Evolutionary conservation across 2,329 filamentous ascomycete genomes (phyloP), one percentile per base, ranked within the genome.

Genomic region (Fusarium transvaalense): DNA sequence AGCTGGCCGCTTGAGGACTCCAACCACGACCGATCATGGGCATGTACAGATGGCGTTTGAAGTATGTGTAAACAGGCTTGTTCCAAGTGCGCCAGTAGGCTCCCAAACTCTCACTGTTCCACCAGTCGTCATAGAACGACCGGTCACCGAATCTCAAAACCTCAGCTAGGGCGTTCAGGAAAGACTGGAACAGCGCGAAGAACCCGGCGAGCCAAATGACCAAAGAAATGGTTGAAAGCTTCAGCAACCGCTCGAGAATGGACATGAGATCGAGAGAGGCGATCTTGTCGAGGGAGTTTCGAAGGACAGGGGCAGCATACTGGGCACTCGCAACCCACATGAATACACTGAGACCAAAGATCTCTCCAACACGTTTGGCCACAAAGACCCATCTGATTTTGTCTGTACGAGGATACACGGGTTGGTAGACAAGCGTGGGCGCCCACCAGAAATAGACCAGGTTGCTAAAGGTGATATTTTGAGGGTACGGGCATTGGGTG

Each of bases 151-250:
- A 99, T 42, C 88, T 86, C 83, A 93, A 91, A 14, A 98, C 83
- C 78, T 99, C 96, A 5, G 95, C 95, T 21, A 98, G 83, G 0
- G 93, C 93, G 75, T 99, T 99, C 50, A 99, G 83, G 64, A 92
- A 90, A 2, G 92, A 95, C 76, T 99, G 96, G 82, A 99, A 99
- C 15, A 98, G 82, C 4, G 95, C 96, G 75, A 97, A 98, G 85
- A 99, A 99, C 8, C 96, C 95, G 2, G 94, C 94, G 1, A 99
- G 90, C 96, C 96, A 99, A 77, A 97, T 97, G 67, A 97, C 91
- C 31, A 98, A 86, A 19, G 92, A 97, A 66, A 99, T 97, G 19
- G 96, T 98, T 10, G 92, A 97, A 23, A 99, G 86, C 80, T 99
- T 99, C 84, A 99, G 90, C 25, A 97, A 84, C 17, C 96, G 89